Base-by-base conservation (phyloP, 371 early-diverging fungal species). In the Mortierella sp. region DNA sequence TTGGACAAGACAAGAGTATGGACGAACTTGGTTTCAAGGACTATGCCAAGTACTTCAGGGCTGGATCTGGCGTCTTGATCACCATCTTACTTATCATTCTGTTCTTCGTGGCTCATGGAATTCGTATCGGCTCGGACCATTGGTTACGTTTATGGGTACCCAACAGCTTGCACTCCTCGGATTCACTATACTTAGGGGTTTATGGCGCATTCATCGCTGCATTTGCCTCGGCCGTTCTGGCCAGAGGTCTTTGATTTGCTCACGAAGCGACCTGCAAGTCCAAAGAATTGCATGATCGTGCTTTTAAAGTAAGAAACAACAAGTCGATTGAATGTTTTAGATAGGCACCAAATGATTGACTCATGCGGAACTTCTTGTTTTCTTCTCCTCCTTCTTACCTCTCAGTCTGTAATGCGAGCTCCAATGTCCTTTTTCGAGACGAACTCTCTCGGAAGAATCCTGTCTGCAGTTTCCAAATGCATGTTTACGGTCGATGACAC, bases 401-500 rank as follows among this genome's bases (percentile, higher is more conserved):
- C 14, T 40, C 49, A 86, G 88, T 64, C 72, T 83, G 54, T 92
- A 4, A 79, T 92, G 71, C 86, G 86, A 8, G 90, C 93, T 0
- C 88, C 87, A 45, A 85, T 94, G 62, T 83, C 90, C 9, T 96
- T 95, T 86, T 95, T 94, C 68, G 96, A 96, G 57, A 89, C 84
- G 37, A 96, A 95, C 12, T 96, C 96, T 16, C 72, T 95, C 20
- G 97, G 96, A 18, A 90, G 96, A 24, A 93, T 96, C 59, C 78
- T 96, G 75, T 81, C 83, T 9, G 85, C 85, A 10, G 89, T 91
- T 72, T 86, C 89, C n/a, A 88, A 87, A 64, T 84, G 88, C 73
- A 75, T 80, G 77, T 71, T 84, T 47, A 81, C 84, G 39, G 81
- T 87, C 2, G 89, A 89, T 52, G 89, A 90, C 54, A 85, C 80